A percentile compares a stretch with the other conserved stretches of the same genome.
These are phyloP conservation scores for Calendula officinalis DNA, from an alignment of 129 eudicot species.

Conservation along the genomic window DNA sequence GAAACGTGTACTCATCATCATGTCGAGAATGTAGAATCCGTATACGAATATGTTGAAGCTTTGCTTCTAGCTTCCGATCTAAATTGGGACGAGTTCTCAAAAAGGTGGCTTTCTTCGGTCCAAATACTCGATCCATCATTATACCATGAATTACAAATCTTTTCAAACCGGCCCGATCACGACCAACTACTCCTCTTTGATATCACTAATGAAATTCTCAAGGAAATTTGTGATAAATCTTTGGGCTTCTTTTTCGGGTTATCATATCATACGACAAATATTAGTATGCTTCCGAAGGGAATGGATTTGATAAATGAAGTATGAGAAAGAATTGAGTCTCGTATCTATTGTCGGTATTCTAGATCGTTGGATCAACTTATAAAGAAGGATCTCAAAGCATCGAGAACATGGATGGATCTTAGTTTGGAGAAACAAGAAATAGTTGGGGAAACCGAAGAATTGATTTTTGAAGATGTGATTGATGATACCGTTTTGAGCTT, in stretches of 20 bases:
- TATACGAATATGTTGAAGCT: constrained; percentile 33
- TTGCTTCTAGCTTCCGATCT: constrained; percentile 39
- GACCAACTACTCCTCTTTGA: constrained; percentile 85
- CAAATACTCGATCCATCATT: constrained; percentile 67
- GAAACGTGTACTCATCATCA: constrained; percentile 33
- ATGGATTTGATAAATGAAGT: constrained; percentile 63
- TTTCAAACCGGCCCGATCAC: constrained; percentile 54
- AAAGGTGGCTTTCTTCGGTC: constrained; percentile 34
- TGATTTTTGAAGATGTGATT: constrained; percentile 57
- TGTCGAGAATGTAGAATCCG: constrained; percentile 45
- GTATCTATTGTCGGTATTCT: constrained; percentile 31
- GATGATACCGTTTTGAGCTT: constrained; percentile 54
- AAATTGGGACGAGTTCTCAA: constrained; percentile 37
- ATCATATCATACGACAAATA: constrained; percentile 27
- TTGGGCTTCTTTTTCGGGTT: constrained; percentile 43
- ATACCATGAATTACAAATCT: constrained; percentile 71
- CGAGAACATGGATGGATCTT: constrained; percentile 58
- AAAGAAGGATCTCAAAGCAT: constrained; percentile 44
- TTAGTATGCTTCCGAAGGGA: constrained; percentile 42
- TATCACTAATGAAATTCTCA: constrained; percentile 58
- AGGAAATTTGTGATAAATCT: constrained; percentile 49
- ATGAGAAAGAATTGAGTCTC: constrained; percentile 69
- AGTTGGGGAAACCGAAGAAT: constrained; percentile 50
- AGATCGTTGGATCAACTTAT: constrained; percentile 67
- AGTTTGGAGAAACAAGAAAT: constrained; percentile 42